Percentiles rank a stretch among this genome's conserved stretches.
phyloP scores from a whole-genome alignment of 768 basidiomycete species.

The Boletus reticuloceps region DNA sequence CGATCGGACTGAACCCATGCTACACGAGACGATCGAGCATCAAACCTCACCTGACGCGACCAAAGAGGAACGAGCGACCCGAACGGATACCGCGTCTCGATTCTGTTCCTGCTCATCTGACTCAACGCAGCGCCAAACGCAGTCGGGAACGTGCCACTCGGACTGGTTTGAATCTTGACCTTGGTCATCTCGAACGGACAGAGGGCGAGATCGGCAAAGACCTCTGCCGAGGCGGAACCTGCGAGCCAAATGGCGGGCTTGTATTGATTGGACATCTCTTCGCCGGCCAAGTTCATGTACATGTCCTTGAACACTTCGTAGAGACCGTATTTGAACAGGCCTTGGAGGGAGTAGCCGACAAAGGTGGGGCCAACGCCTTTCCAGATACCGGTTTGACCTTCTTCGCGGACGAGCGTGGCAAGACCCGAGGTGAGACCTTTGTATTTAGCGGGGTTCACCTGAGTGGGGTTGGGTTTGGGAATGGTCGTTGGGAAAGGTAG shows the following conservation, averaged over 20 bases:
- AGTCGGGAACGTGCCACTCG: constrained; percentile 73
- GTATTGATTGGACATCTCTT: constrained; percentile 75
- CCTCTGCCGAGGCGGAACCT: constrained; percentile 91
- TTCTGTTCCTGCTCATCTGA: constrained; percentile 63
- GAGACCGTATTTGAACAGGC: constrained; percentile 98
- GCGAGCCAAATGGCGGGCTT: constrained; percentile 91
- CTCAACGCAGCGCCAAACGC: constrained; percentile 66
- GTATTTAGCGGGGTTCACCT: constrained; percentile 81
- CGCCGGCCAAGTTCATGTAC: constrained; percentile 88
- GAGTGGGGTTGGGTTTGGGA: neutral
- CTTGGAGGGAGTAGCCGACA: constrained; percentile 92
- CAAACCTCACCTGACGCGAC: constrained; percentile 70
- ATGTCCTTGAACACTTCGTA: constrained; percentile 95
- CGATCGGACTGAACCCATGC: neutral
- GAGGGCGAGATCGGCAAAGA: constrained; percentile 94
- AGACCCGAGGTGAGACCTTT: constrained; percentile 61
- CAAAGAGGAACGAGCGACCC: constrained; percentile 83
- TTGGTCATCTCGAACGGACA: constrained; percentile 95
- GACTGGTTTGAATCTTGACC: constrained; percentile 85
- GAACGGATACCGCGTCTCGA: constrained; percentile 80
- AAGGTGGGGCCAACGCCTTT: constrained; percentile 94
- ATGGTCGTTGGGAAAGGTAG: too few species aligned
- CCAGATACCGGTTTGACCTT: constrained; percentile 85
- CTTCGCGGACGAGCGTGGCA: constrained; percentile 68
- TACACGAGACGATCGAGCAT: too few species aligned